Percentiles rank a stretch among this genome's conserved stretches.
Evolutionary conservation across 345 rosid species (phyloP).

Genomic region (Pistacia atlantica): DNA sequence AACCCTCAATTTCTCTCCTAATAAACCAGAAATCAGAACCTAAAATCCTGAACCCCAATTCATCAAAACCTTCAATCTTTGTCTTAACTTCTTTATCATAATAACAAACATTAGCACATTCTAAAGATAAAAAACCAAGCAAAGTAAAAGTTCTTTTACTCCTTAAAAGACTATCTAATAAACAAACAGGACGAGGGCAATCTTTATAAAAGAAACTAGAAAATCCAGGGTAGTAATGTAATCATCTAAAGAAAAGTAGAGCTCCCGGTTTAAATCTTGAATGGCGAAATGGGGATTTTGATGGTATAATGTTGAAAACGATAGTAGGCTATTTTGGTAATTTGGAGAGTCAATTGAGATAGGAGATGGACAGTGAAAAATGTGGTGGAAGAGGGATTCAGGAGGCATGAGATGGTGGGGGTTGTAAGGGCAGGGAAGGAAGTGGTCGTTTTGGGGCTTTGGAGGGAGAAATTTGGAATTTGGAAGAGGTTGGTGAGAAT

Average conservation of each 20-base stretch:
- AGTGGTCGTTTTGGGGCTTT: conserved; percentile 27
- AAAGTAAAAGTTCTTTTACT: conserved; percentile 38
- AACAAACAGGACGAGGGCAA: conserved; percentile 68
- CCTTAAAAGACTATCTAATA: conserved; percentile 34
- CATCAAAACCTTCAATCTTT: conserved; percentile 17
- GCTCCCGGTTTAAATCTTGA: conserved; percentile 27
- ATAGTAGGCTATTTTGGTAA: conserved; percentile 51
- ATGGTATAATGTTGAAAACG: conserved; percentile 19
- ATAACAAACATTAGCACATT: conserved; percentile 50
- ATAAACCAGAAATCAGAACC: conserved; percentile 64
- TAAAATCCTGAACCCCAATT: conserved; percentile 34
- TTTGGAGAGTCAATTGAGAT: conserved; percentile 42
- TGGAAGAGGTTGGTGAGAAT: conserved; percentile 37
- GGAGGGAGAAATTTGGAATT: conserved; percentile 32
- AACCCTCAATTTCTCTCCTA: conserved; percentile 57
- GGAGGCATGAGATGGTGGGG: conserved; percentile 74
- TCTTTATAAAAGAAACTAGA: conserved; percentile 57
- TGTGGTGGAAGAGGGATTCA: conserved; percentile 67
- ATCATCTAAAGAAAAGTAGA: conserved; percentile 58
- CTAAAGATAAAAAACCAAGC: conserved; percentile 56
- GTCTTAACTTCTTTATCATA: conserved; percentile 20
- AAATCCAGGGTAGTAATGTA: conserved; percentile 36
- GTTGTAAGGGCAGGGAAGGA: conserved; percentile 57
- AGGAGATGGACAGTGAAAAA: conserved; percentile 64
- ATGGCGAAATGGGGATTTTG: conserved; percentile 8